phyloP scores from a whole-genome alignment of 768 basidiomycete species.

The Russula sp. region DNA sequence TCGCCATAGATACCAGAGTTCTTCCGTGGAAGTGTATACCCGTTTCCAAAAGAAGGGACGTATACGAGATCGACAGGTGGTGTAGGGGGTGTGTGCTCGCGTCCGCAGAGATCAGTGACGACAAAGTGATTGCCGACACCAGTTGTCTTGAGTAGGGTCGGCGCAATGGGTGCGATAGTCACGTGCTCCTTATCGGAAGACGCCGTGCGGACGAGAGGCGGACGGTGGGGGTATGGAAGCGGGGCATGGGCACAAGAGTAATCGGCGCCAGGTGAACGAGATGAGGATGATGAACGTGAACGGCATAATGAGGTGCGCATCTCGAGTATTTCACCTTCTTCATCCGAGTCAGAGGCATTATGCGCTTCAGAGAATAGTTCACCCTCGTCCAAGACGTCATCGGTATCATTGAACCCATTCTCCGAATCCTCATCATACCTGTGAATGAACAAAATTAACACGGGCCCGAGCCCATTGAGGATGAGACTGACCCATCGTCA shows the following conservation, averaged over 20 bases:
- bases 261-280: constrained; percentile 24
- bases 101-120: constrained; percentile 27
- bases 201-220: constrained; percentile 28
- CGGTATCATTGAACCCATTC: constrained; percentile 44
- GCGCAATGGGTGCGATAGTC: constrained; percentile 67
- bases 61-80: constrained; percentile 67
- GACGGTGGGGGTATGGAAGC: constrained; percentile 23
- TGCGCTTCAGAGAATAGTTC: constrained; percentile 25
- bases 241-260: constrained; percentile 23
- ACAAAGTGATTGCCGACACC: constrained; percentile 37
- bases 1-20: constrained; percentile 22
- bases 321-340: constrained; percentile 52
- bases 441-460: constrained; percentile 8
- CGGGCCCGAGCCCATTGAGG: not conserved
- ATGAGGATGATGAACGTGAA: constrained; percentile 35
- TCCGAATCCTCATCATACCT: constrained; percentile 71
- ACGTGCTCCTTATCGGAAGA: constrained; percentile 44
- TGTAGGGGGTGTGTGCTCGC: constrained; percentile 15
- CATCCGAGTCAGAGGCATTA: constrained; percentile 30
- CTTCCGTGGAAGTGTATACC: constrained; percentile 24
- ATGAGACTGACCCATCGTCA: constrained; percentile 55
- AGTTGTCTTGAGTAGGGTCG: constrained; percentile 81
- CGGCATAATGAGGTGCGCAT: constrained; percentile 43
- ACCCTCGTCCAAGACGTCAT: constrained; percentile 30
- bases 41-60: constrained; percentile 42